Conservation (phyloP, 2,329 filamentous ascomycete species). For the Cordyceps pruinosa region DNA sequence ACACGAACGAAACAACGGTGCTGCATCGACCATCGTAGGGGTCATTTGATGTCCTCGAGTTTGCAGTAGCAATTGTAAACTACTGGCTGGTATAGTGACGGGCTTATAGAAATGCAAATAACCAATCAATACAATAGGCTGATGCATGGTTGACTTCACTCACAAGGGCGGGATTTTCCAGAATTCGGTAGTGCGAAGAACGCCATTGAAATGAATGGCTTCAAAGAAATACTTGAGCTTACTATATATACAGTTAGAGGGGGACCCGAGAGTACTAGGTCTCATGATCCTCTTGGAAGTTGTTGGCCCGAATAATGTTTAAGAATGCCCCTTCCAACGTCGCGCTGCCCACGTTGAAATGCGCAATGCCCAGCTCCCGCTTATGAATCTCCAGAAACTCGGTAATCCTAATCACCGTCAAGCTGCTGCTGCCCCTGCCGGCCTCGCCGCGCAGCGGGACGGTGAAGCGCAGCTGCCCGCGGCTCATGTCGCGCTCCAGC, state of each 20-base stretch:
- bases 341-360: slow-evolving; percentile 59
- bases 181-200: too few relatives aligned
- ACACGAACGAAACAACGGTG: too few relatives aligned
- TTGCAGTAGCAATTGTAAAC: too few relatives aligned
- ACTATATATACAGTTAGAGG: neutral
- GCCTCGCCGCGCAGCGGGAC: slow-evolving; percentile 3
- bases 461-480: slow-evolving; percentile 51
- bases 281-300: slow-evolving; percentile 21
- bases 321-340: slow-evolving; percentile 66
- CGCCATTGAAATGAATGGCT: too few relatives aligned
- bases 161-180: too few relatives aligned
- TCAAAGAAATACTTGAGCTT: too few relatives aligned
- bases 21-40: too few relatives aligned
- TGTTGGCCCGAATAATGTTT: slow-evolving; percentile 57
- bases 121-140: too few relatives aligned
- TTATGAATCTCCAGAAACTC: slow-evolving; percentile 50
- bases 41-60: too few relatives aligned
- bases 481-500: slow-evolving; percentile 52
- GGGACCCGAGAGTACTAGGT: neutral
- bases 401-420: neutral
- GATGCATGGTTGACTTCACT: too few relatives aligned
- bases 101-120: too few relatives aligned
- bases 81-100: too few relatives aligned
- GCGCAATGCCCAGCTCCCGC: slow-evolving; percentile 50
- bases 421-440: neutral